Conservation (phyloP, 306 rosid genomes). For the Herpetospermum pedunculosum region DNA sequence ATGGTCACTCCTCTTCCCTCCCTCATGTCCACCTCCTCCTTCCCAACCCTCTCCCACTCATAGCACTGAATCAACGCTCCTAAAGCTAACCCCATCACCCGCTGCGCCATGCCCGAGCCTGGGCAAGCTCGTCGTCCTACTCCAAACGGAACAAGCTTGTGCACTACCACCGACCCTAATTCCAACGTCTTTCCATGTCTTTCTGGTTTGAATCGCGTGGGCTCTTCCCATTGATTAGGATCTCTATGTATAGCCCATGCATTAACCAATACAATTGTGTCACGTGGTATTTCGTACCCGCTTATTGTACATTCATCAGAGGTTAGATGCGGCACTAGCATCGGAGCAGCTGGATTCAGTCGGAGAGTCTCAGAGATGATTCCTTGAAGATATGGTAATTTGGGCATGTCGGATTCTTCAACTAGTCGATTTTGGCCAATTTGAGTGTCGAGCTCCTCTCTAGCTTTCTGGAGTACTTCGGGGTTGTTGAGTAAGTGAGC, state of each 20-base stretch:
- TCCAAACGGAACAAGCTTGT: conserved; percentile 20
- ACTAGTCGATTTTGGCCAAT: conserved; percentile 14
- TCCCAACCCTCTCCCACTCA: conserved; percentile 24
- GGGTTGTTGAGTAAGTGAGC: conserved; percentile 23
- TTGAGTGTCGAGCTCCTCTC: conserved; percentile 10
- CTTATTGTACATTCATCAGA: conserved; percentile 13
- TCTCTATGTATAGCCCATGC: conserved; percentile 36
- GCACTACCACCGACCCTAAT: neutral
- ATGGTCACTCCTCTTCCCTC: conserved; percentile 24
- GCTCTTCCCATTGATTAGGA: conserved; percentile 18
- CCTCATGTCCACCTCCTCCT: conserved; percentile 19
- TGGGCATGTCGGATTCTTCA: conserved; percentile 17
- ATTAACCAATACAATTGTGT: conserved; percentile 20
- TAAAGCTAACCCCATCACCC: conserved; percentile 24
- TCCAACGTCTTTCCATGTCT: conserved; percentile 3
- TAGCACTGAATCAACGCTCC: conserved; percentile 27
- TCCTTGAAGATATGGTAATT: conserved; percentile 21
- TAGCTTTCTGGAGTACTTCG: conserved; percentile 12
- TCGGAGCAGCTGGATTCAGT: conserved; percentile 18
- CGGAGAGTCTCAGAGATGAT: conserved; percentile 26
- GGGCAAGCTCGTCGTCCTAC: conserved; percentile 29
- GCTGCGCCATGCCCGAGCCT: conserved; percentile 19
- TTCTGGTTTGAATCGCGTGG: conserved; percentile 18
- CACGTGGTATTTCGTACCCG: conserved; percentile 14
- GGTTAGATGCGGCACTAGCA: conserved; percentile 17